A percentile compares a stretch with the other conserved stretches of the same genome.
phyloP scores from a whole-genome alignment of 2,329 filamentous ascomycete species.

The Epichloe coenophiala region DNA sequence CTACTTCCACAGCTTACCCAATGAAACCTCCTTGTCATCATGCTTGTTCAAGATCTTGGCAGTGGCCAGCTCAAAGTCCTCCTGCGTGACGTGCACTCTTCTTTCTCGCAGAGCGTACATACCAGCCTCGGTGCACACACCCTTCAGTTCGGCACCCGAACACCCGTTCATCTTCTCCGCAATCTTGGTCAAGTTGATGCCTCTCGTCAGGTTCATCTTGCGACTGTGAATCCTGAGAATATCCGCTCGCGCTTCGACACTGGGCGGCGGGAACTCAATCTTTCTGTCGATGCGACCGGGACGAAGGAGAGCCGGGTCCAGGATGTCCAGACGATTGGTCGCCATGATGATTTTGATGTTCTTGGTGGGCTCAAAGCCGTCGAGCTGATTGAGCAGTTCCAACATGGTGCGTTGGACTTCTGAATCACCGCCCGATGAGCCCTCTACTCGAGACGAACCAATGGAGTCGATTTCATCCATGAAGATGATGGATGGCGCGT shows the following conservation, averaged over 20 bases:
- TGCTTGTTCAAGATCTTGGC: slow-evolving; percentile 99
- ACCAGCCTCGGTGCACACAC: slow-evolving; percentile 94
- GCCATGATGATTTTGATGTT: slow-evolving; percentile 99
- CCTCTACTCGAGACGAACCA: slow-evolving; percentile 91
- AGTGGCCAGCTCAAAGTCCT: slow-evolving; percentile 96
- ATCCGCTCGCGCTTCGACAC: slow-evolving; percentile 89
- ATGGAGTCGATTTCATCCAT: slow-evolving; percentile 99
- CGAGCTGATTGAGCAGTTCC: slow-evolving; percentile 93
- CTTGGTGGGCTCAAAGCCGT: slow-evolving; percentile 97
- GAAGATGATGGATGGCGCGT: slow-evolving; percentile 97
- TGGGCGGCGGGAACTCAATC: slow-evolving; percentile 96
- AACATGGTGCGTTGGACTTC: slow-evolving; percentile 98
- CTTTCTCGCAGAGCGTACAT: slow-evolving; percentile 96
- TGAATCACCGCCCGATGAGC: slow-evolving; percentile 86
- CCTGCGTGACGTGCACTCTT: slow-evolving; percentile 94
- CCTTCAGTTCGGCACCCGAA: slow-evolving; percentile 93
- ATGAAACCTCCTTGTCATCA: slow-evolving; percentile 90
- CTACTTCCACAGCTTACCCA: slow-evolving; percentile 63
- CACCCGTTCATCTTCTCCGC: slow-evolving; percentile 99
- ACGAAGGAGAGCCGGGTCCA: slow-evolving; percentile 85
- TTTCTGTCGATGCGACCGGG: slow-evolving; percentile 98
- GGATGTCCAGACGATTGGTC: slow-evolving; percentile 92
- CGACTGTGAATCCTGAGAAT: slow-evolving; percentile 95
- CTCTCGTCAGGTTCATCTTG: slow-evolving; percentile 96
- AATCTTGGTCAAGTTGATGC: slow-evolving; percentile 96